Conservation (phyloP, 2,329 filamentous ascomycete species). For the Colletotrichum sp. region DNA sequence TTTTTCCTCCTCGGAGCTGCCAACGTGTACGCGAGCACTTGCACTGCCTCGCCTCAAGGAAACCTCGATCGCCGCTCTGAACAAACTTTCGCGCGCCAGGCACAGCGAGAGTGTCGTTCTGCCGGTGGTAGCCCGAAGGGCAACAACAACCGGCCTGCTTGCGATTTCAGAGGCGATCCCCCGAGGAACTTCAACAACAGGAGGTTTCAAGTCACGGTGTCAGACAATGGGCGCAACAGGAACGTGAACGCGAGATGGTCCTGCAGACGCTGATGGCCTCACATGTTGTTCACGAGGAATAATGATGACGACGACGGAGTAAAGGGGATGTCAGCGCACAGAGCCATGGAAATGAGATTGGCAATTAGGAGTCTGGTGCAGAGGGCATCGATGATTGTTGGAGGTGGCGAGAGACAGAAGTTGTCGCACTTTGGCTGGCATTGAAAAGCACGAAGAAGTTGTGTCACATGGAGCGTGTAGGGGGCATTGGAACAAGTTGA, state of each 20-base stretch:
- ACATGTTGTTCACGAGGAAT: not conserved
- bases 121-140: not conserved
- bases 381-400: not conserved
- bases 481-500: not conserved
- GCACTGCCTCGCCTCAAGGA: not conserved
- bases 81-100: not conserved
- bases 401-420: not conserved
- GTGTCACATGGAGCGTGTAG: not conserved
- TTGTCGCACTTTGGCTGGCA: not conserved
- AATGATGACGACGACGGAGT: not conserved
- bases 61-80: not conserved
- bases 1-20: not conserved
- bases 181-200: not conserved
- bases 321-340: too few relatives aligned
- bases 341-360: not conserved
- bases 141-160: not conserved
- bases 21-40: not conserved
- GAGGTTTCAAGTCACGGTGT: not conserved
- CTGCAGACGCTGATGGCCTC: not conserved
- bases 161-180: not conserved
- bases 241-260: not conserved
- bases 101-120: not conserved
- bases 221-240: not conserved
- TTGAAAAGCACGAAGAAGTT: not conserved
- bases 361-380: rapidly evolving